phyloP scores from a whole-genome alignment of 345 rosid species.

The Mercurialis annua region DNA sequence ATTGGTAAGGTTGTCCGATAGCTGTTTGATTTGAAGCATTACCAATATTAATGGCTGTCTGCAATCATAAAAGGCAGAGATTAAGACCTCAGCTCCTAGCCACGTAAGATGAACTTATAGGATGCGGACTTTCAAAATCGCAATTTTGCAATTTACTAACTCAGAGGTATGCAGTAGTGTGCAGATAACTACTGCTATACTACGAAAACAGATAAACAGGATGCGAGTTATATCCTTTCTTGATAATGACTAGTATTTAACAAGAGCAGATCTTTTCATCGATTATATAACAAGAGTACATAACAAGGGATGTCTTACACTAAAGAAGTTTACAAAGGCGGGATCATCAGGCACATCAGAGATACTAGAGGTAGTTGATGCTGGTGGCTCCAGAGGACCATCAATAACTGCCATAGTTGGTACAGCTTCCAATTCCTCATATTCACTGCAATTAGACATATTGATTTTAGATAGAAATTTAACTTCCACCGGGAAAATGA shows the following conservation, averaged over 20 bases:
- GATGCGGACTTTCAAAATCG: neutral
- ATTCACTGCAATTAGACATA: slow-evolving; percentile 52
- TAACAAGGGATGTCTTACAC: slow-evolving; percentile 50
- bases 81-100: neutral
- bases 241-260: no score
- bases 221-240: neutral
- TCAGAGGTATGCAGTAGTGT: neutral
- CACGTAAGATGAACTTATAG: neutral
- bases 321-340: slow-evolving; percentile 81
- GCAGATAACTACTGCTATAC: neutral
- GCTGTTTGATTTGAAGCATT: slow-evolving; percentile 36
- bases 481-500: no score
- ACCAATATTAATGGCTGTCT: slow-evolving; percentile 65
- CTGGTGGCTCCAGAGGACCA: slow-evolving; percentile 83
- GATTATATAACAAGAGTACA: neutral
- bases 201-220: neutral
- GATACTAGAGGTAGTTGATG: slow-evolving; percentile 35
- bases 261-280: no score
- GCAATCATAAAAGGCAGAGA: slow-evolving; percentile 33
- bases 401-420: slow-evolving; percentile 90
- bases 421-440: slow-evolving; percentile 91
- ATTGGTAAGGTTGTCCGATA: slow-evolving; percentile 47
- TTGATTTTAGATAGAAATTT: neutral
- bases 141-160: neutral
- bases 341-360: slow-evolving; percentile 70